These are phyloP conservation scores for Phyllosticta capitalensis DNA, from an alignment of 2,329 filamentous ascomycete genomes.

Conservation along the genomic window DNA sequence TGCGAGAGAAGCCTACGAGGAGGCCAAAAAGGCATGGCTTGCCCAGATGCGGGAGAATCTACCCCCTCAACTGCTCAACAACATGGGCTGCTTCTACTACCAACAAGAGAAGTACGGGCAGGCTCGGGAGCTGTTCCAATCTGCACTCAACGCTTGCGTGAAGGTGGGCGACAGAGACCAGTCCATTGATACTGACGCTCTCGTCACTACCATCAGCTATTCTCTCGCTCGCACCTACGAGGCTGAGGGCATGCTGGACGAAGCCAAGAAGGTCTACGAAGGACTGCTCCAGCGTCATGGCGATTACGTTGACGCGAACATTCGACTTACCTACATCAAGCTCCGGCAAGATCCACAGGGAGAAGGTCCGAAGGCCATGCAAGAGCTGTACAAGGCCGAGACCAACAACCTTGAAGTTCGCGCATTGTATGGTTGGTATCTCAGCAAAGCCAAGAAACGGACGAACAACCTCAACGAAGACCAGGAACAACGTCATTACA, in stretches of 20 bases:
- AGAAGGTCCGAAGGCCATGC: slow-evolving; percentile 76
- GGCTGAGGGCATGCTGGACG: slow-evolving; percentile 66
- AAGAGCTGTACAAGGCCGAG: slow-evolving; percentile 76
- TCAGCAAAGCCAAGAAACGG: slow-evolving; percentile 79
- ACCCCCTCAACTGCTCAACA: slow-evolving; percentile 87
- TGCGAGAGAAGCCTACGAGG: slow-evolving; percentile 6
- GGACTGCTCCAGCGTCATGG: slow-evolving; percentile 73
- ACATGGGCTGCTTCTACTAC: slow-evolving; percentile 93
- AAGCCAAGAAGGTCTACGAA: slow-evolving; percentile 83
- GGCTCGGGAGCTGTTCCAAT: slow-evolving; percentile 82
- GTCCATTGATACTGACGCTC: slow-evolving; percentile 73
- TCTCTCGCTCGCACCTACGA: slow-evolving; percentile 93
- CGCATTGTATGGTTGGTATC: slow-evolving; percentile 89
- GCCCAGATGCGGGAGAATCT: slow-evolving; percentile 60
- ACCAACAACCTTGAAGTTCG: slow-evolving; percentile 83
- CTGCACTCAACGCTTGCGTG: slow-evolving; percentile 80
- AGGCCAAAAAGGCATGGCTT: slow-evolving; percentile 45
- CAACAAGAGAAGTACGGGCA: slow-evolving; percentile 72
- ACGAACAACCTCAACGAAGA: slow-evolving; percentile 77
- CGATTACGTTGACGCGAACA: slow-evolving; percentile 87
- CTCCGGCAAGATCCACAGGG: slow-evolving; percentile 71
- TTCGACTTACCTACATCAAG: slow-evolving; percentile 82
- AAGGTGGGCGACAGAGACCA: slow-evolving; percentile 68
- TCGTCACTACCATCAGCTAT: slow-evolving; percentile 94
- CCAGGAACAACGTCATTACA: slow-evolving; percentile 86